Percentiles rank a stretch among this genome's conserved stretches.
These are phyloP conservation scores for Eimeria sp. DNA, from an alignment of 169 alveolate species.

Conservation along the genomic window DNA sequence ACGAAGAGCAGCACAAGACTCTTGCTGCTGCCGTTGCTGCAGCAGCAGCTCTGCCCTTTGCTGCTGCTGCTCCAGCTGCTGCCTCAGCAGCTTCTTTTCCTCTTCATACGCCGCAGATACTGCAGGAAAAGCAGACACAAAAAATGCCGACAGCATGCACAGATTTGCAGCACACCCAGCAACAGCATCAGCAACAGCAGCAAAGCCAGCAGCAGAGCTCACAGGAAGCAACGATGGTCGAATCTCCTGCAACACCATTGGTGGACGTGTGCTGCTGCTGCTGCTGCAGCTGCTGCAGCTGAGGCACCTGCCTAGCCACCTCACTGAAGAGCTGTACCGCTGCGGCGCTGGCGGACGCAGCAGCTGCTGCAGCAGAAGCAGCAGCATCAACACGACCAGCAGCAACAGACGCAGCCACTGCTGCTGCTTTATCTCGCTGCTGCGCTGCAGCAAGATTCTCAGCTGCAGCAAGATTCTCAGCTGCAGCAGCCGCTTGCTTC, in stretches of 20 bases:
- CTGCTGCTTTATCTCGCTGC: slow-evolving; percentile 37
- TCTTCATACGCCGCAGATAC: slow-evolving; percentile 21
- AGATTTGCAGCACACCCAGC: background rate
- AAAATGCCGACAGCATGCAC: background rate
- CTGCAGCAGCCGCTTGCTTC: slow-evolving; percentile 32
- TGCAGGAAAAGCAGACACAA: background rate
- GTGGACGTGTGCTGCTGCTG: slow-evolving; percentile 1
- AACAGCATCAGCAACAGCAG: slow-evolving; percentile 30
- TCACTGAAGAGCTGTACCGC: slow-evolving; percentile 31
- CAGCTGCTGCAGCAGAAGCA: slow-evolving; percentile 33
- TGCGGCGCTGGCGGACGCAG: slow-evolving; percentile 13
- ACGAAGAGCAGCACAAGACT: slow-evolving; percentile 38
- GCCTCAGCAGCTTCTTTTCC: slow-evolving; percentile 22
- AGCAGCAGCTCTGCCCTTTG: slow-evolving; percentile 42
- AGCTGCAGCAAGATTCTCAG: background rate
- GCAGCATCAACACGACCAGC: slow-evolving; percentile 40
- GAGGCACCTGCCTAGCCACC: slow-evolving; percentile 2
- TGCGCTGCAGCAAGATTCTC: slow-evolving; percentile 21
- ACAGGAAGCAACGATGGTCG: slow-evolving; percentile 13
- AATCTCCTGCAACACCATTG: background rate
- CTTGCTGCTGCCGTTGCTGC: slow-evolving; percentile 40
- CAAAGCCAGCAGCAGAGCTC: slow-evolving; percentile 30
- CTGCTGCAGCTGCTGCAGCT: slow-evolving; percentile 48
- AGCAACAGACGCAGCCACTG: slow-evolving; percentile 40
- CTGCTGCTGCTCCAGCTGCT: slow-evolving; percentile 44